These are phyloP conservation scores for Dictyostelium capitatum DNA, from an alignment of 78 protist species.

Conservation along the genomic window DNA sequence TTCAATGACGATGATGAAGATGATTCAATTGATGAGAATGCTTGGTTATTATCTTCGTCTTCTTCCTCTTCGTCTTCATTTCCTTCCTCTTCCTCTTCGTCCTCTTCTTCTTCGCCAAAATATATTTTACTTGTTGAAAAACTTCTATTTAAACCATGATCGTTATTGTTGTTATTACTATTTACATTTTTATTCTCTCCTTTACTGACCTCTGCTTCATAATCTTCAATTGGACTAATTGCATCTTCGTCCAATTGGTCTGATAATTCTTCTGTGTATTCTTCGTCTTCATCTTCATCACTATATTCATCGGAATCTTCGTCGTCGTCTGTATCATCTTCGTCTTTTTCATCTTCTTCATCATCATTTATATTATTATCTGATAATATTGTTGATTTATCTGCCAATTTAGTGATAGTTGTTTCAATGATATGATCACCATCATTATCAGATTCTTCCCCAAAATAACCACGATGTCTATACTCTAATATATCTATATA, in stretches of 20 bases:
- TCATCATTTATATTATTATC: slow-evolving; percentile 38
- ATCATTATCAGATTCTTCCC: not conserved
- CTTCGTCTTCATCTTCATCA: slow-evolving; percentile 9
- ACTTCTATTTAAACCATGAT: not conserved
- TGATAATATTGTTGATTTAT: not conserved
- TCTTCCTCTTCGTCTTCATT: slow-evolving; percentile 32
- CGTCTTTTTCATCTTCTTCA: not conserved
- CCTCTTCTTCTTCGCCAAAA: slow-evolving; percentile 3
- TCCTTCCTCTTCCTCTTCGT: slow-evolving; percentile 12
- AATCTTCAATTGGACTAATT: slow-evolving; percentile 18
- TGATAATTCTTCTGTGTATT: not conserved
- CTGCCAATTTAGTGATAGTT: slow-evolving; percentile 14
- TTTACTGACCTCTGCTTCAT: not conserved
- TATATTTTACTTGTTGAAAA: slow-evolving; percentile 15
- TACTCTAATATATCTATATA: slow-evolving; percentile 56
- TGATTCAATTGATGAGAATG: not conserved
- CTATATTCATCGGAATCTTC: not conserved
- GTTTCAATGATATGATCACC: slow-evolving; percentile 14
- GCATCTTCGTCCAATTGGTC: not conserved
- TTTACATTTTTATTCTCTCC: not conserved
- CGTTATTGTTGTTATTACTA: not conserved
- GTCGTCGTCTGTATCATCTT: not conserved
- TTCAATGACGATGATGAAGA: not conserved
- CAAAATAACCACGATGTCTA: slow-evolving; percentile 7
- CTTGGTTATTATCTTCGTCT: not conserved